Base-by-base conservation (phyloP, 2,329 filamentous ascomycete species). In the Alternaria brassicae region DNA sequence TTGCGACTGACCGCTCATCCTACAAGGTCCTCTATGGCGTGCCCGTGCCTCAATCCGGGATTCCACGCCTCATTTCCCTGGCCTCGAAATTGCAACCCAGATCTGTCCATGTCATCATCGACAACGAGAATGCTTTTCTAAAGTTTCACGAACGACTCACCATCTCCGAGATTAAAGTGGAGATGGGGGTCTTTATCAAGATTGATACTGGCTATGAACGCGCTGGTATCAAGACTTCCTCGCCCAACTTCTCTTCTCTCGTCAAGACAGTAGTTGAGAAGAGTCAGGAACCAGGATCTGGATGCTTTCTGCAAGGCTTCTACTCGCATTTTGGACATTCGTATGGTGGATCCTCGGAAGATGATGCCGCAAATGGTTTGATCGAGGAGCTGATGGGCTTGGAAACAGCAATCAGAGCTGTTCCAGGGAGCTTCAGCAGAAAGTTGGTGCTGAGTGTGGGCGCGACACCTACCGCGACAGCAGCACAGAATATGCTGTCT, bases 241-340 rank as follows among this genome's bases (percentile, higher is more conserved):
- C 85, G 0, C 66, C 76, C 0, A 77, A 76, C 2, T 83, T 86
- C 60, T 70, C 74, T 2, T 68, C 74, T 1, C 74, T 89, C 1
- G 79, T 89, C 37, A 66, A 77, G 30, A 76, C 84, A 0, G 76
- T 88, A 2, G 76, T 81, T 0, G 50, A 50, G 8, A 66, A 59
- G 25, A 58, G 49, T 1, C 66, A 56, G 3, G 71, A 77, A 0
- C 19, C 23, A 10, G 36, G 32, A 15, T 60, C 57, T 13, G 19
- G 59, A 30, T 19, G 58, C 25, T 66, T 65, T 8, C 78, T 93
- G 6, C 79, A 85, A 3, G 91, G 91, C 0, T 78, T 93, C 21
- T 94, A 94, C 76, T 85, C 85, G 3, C 91, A 94, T 75, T 88
- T 88, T 6, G 90, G 91, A 1, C 84, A 91, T 65, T 91, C 88